These are phyloP conservation scores for Sporothrix inflata DNA, from an alignment of 2,329 filamentous ascomycete genomes.

Conservation along the genomic window DNA sequence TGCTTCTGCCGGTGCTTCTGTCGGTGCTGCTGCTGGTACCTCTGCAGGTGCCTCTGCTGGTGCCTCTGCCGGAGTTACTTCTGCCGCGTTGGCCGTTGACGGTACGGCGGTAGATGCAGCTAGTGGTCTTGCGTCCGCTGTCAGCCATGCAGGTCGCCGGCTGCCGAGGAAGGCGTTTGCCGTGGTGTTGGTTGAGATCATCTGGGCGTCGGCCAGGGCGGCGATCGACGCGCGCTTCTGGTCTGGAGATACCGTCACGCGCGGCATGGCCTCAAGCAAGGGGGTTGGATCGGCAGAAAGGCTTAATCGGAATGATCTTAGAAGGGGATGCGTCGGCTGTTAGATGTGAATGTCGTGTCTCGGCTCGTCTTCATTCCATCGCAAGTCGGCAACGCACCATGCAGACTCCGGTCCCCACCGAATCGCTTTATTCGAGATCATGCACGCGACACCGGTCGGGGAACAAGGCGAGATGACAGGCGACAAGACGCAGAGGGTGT, in stretches of 20 bases:
- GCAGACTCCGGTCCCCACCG: background rate
- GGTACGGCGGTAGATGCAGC: background rate
- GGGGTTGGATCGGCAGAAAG: background rate
- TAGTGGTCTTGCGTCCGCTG: background rate
- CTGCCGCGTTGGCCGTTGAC: background rate
- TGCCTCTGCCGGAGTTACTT: background rate
- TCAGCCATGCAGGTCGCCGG: slow-evolving; percentile 40
- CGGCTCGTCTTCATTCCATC: background rate
- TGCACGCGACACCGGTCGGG: background rate
- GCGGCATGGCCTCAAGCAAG: slow-evolving; percentile 28
- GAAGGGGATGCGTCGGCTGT: background rate
- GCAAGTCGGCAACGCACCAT: background rate
- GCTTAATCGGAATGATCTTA: background rate
- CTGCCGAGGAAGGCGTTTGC: slow-evolving; percentile 39
- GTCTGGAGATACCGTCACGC: background rate
- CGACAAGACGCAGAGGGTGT: background rate
- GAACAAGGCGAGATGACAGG: background rate
- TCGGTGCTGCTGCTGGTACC: background rate
- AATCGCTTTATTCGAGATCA: background rate
- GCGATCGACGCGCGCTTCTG: background rate
- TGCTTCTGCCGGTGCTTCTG: background rate
- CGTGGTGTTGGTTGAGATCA: slow-evolving; percentile 40
- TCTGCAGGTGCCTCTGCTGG: background rate
- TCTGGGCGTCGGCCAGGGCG: slow-evolving; percentile 14
- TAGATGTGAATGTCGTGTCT: background rate